These are phyloP conservation scores for Boletus pseudo-olivaceus DNA, from an alignment of 768 basidiomycete species.

Conservation along the genomic window DNA sequence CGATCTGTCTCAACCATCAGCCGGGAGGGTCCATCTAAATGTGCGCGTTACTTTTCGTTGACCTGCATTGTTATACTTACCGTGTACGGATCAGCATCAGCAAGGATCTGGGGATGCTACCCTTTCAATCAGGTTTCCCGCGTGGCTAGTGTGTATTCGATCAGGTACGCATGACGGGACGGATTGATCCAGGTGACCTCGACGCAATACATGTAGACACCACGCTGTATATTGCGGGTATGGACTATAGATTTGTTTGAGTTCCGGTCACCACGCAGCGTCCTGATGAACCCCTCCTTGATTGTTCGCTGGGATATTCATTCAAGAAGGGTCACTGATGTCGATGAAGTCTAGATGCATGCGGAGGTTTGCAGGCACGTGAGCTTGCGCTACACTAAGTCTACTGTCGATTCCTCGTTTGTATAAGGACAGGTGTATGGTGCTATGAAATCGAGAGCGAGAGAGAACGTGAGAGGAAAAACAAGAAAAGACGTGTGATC, in stretches of 20 bases:
- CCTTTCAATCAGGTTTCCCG: neutral
- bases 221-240: neutral
- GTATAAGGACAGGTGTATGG: neutral
- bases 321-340: too few species aligned
- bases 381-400: neutral
- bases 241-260: too few species aligned
- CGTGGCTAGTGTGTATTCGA: neutral
- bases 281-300: neutral
- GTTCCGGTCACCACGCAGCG: neutral
- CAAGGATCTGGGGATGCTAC: neutral
- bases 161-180: neutral
- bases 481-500: neutral
- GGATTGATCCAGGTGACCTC: neutral
- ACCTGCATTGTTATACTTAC: neutral
- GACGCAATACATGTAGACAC: neutral
- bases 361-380: neutral
- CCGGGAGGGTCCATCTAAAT: neutral
- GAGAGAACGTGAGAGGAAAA: too few species aligned
- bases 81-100: neutral
- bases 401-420: constrained; percentile 11
- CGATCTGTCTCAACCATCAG: neutral
- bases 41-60: neutral
- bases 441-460: neutral
- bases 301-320: neutral
- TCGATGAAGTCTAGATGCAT: too few species aligned